These are phyloP conservation scores for Tetracladium marchalianum DNA, from an alignment of 495 filamentous ascomycete genomes.

Conservation along the genomic window DNA sequence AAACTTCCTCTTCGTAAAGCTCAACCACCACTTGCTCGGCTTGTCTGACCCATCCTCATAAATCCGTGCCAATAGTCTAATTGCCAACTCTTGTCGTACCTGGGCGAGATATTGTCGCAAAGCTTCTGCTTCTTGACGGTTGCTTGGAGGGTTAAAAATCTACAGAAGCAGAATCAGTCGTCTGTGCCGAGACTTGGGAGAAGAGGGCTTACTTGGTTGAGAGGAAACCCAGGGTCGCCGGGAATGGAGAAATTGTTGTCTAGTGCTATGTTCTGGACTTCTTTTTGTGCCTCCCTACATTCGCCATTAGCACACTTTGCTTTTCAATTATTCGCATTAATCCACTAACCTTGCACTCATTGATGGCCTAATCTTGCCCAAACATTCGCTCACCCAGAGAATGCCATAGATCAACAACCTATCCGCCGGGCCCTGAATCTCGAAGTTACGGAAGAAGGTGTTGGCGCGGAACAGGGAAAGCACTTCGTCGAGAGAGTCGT, in stretches of 20 bases:
- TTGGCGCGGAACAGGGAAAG: constrained; percentile 92
- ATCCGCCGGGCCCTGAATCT: constrained; percentile 95
- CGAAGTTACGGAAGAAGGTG: constrained; percentile 98
- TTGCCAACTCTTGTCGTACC: constrained; percentile 82
- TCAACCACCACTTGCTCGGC: constrained; percentile 98
- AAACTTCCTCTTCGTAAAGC: constrained; percentile 97
- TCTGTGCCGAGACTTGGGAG: not conserved
- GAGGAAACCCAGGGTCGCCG: constrained; percentile 84
- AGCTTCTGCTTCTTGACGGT: constrained; percentile 80
- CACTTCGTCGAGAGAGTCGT: constrained; percentile 92
- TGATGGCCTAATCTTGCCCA: constrained; percentile 70
- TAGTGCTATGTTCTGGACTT: constrained; percentile 53
- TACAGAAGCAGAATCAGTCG: constrained; percentile 9
- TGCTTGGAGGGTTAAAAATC: constrained; percentile 59
- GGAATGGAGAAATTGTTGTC: constrained; percentile 87
- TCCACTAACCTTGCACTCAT: constrained; percentile 38
- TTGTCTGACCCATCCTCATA: constrained; percentile 71
- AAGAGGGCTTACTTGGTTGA: constrained; percentile 60
- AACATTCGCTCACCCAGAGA: constrained; percentile 80
- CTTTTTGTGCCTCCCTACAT: constrained; percentile 40
- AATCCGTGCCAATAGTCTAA: constrained; percentile 69
- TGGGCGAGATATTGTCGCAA: constrained; percentile 82
- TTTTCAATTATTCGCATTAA: not conserved
- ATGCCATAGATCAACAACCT: constrained; percentile 94
- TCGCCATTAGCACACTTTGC: not conserved